A percentile compares a stretch with the other conserved stretches of the same genome.
phyloP scores from a whole-genome alignment of 2,329 filamentous ascomycete species.

The Hymenoscyphus fructigenus region DNA sequence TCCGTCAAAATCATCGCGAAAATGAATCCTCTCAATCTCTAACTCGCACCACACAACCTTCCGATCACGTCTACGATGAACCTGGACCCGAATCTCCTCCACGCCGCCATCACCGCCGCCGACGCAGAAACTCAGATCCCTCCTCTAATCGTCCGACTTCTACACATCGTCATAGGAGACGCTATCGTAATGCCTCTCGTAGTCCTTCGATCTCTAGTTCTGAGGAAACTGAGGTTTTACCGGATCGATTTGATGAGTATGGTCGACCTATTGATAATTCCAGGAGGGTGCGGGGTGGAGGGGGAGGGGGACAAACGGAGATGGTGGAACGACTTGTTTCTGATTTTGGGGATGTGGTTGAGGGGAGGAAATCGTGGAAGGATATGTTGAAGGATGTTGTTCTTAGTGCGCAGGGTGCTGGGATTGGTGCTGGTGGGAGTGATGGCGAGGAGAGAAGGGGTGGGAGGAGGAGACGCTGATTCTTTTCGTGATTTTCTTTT shows the following conservation, averaged over 20 bases:
- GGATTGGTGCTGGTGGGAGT: slow-evolving; percentile 9
- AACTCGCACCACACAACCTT: slow-evolving; percentile 8
- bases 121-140: slow-evolving; percentile 33
- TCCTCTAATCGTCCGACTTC: slow-evolving; percentile 30
- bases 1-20: slow-evolving; percentile 11
- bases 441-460: neutral
- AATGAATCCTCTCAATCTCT: slow-evolving; percentile 6
- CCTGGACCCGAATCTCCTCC: slow-evolving; percentile 1
- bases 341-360: slow-evolving; percentile 32
- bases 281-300: slow-evolving; percentile 8
- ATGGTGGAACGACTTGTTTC: slow-evolving; percentile 32
- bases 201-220: slow-evolving; percentile 18
- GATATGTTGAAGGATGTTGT: slow-evolving; percentile 32
- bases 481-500: neutral
- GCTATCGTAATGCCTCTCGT: slow-evolving; percentile 18
- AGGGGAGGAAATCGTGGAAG: slow-evolving; percentile 33
- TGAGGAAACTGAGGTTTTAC: slow-evolving; percentile 31
- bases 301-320: slow-evolving; percentile 21
- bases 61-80: slow-evolving; percentile 13
- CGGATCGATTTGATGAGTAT: slow-evolving; percentile 34
- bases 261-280: slow-evolving; percentile 24
- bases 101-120: slow-evolving; percentile 22
- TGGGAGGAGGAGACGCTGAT: slow-evolving; percentile 10
- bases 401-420: slow-evolving; percentile 9
- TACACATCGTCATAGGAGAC: slow-evolving; percentile 24